These are phyloP conservation scores for Anethum foeniculum DNA, from an alignment of 140 eudicot genomes.

Conservation along the genomic window DNA sequence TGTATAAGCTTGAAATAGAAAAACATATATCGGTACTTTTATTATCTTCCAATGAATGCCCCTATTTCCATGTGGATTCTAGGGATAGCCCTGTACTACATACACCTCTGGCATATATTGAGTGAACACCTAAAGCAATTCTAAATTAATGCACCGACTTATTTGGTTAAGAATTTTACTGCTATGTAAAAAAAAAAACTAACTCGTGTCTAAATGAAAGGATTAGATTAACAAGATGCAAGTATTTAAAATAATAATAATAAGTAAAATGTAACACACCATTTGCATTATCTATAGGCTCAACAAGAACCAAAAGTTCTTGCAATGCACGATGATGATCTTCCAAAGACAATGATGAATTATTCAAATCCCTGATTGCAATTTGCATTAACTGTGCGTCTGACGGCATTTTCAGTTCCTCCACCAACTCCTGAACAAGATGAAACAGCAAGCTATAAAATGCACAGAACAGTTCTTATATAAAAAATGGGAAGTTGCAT, in stretches of 20 bases:
- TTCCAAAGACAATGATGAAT: constrained; percentile 52
- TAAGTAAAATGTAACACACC: constrained; percentile 30
- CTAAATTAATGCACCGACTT: neutral
- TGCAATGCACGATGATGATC: constrained; percentile 62
- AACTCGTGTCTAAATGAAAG: neutral
- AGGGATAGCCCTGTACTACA: neutral
- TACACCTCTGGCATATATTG: neutral
- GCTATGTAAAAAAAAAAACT: neutral
- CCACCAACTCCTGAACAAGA: constrained; percentile 63
- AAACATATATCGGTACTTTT: neutral
- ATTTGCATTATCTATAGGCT: constrained; percentile 86
- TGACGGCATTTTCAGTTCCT: constrained; percentile 72
- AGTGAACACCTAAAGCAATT: neutral
- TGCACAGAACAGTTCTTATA: neutral
- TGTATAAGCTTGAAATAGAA: neutral
- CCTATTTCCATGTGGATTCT: neutral
- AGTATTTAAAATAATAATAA: neutral
- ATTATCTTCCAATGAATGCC: neutral
- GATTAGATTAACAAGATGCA: neutral
- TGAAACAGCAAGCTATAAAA: neutral
- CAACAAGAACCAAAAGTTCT: constrained; percentile 83
- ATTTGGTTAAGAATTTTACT: neutral
- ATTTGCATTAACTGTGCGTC: constrained; percentile 71
- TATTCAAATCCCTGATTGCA: constrained; percentile 63
- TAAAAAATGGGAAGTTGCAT: neutral